These are phyloP conservation scores for Fusarium oligoseptatum DNA, from an alignment of 2,329 filamentous ascomycete species.

Conservation along the genomic window DNA sequence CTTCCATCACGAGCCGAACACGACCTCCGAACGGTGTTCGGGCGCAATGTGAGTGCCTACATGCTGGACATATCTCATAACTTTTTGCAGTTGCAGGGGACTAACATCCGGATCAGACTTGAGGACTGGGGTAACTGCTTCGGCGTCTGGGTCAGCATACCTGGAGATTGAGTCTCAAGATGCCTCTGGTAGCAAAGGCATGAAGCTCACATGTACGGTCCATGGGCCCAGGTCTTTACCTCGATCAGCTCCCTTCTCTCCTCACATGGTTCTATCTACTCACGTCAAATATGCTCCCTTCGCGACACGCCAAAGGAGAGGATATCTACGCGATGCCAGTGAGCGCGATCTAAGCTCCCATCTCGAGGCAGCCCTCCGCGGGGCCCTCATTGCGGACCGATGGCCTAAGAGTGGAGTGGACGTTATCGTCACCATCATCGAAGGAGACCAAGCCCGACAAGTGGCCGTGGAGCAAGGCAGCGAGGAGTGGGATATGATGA, in stretches of 20 bases:
- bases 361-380: conserved; percentile 89
- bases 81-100: conserved; percentile 1
- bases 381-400: conserved; percentile 90
- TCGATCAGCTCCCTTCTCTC: conserved; percentile 89
- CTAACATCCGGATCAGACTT: conserved; percentile 70
- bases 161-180: conserved; percentile 72
- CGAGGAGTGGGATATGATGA: conserved; percentile 89
- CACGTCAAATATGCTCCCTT: conserved; percentile 98
- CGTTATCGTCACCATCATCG: conserved; percentile 90
- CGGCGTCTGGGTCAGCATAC: conserved; percentile 93
- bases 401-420: conserved; percentile 99
- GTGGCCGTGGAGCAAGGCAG: conserved; percentile 62
- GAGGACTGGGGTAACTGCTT: conserved; percentile 91
- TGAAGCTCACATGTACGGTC: conserved; percentile 94
- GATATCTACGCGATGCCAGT: conserved; percentile 86
- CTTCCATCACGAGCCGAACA: conserved; percentile 61
- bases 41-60: conserved; percentile 79
- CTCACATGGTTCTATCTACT: conserved; percentile 90
- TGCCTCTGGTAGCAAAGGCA: conserved; percentile 68
- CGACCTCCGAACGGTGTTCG: conserved; percentile 79
- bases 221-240: conserved; percentile 94
- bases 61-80: background rate
- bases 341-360: conserved; percentile 94
- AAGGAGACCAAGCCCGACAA: conserved; percentile 86
- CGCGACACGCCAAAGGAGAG: conserved; percentile 83